Conservation (phyloP, 2,329 filamentous ascomycete species). For the Hypomyces rosellus region DNA sequence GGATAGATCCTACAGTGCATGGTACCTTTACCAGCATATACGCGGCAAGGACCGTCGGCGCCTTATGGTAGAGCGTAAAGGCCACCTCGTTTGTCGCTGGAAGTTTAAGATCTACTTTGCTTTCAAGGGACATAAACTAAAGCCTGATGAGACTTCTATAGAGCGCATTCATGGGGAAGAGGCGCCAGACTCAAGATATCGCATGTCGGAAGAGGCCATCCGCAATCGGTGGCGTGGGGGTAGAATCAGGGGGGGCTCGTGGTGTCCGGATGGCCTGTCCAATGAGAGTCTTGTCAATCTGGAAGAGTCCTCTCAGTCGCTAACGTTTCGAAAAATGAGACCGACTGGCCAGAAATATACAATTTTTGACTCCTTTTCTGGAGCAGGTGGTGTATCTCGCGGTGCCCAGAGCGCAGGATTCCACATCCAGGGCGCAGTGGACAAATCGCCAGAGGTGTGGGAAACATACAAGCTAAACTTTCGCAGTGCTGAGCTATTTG, state of each 20-base stretch:
- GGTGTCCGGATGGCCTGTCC: slow-evolving; percentile 13
- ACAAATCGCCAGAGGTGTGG: slow-evolving; percentile 52
- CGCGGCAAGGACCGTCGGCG: neutral
- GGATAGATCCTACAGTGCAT: slow-evolving; percentile 22
- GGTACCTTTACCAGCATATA: slow-evolving; percentile 14
- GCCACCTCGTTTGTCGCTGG: slow-evolving; percentile 48
- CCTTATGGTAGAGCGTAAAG: slow-evolving; percentile 12
- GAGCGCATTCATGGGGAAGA: slow-evolving; percentile 26
- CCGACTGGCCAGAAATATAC: slow-evolving; percentile 48
- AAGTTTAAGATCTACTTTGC: slow-evolving; percentile 27
- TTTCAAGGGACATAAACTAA: slow-evolving; percentile 15
- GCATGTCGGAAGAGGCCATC: slow-evolving; percentile 24
- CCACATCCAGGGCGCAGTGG: slow-evolving; percentile 55
- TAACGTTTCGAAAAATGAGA: neutral
- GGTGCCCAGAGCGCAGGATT: slow-evolving; percentile 57
- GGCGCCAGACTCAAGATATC: slow-evolving; percentile 23
- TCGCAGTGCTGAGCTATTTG: slow-evolving; percentile 39
- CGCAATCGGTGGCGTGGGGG: slow-evolving; percentile 28
- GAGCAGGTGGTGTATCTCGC: slow-evolving; percentile 63
- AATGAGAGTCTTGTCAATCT: slow-evolving; percentile 21
- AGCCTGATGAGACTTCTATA: slow-evolving; percentile 31
- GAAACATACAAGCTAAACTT: slow-evolving; percentile 56
- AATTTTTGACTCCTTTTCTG: slow-evolving; percentile 66
- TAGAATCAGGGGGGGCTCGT: slow-evolving; percentile 27
- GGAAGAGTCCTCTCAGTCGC: neutral